Percentiles rank a stretch among this genome's conserved stretches.
Conservation (phyloP, 2,329 filamentous ascomycete species). For the Cladophialophora immunda region DNA sequence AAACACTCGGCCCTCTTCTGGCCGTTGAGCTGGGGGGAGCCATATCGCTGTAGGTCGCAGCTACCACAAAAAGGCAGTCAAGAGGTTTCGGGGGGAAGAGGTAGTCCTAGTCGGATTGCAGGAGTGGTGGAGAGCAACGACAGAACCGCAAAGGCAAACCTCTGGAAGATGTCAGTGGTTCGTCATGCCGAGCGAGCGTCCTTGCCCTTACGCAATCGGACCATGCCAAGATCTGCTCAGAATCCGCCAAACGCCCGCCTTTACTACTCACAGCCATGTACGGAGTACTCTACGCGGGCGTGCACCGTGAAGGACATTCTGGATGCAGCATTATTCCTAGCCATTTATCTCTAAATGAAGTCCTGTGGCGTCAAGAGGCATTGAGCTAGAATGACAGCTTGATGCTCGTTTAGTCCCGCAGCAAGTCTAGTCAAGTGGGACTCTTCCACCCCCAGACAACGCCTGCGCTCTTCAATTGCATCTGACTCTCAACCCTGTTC, state of each 20-base stretch:
- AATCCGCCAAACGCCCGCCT: too few relatives aligned
- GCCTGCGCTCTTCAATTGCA: too few relatives aligned
- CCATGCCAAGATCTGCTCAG: not conserved
- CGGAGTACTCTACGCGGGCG: too few relatives aligned
- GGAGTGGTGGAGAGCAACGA: not conserved
- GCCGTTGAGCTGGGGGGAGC: constrained; percentile 39
- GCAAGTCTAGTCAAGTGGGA: too few relatives aligned
- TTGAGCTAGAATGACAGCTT: too few relatives aligned
- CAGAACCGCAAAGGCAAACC: not conserved
- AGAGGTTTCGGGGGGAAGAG: not conserved
- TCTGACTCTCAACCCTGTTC: too few relatives aligned
- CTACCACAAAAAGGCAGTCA: not conserved
- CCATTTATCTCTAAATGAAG: too few relatives aligned
- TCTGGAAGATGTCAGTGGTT: not conserved
- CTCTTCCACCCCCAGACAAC: too few relatives aligned
- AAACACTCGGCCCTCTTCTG: constrained; percentile 68
- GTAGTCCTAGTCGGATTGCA: not conserved
- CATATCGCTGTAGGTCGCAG: constrained; percentile 17
- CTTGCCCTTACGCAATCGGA: not conserved
- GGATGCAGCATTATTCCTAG: too few relatives aligned
- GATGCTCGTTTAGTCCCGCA: too few relatives aligned
- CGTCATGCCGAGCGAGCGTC: constrained; percentile 2
- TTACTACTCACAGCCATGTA: too few relatives aligned
- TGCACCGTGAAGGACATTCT: too few relatives aligned
- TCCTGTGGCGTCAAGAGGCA: not conserved